Percentiles rank a stretch among this genome's conserved stretches.
These are phyloP conservation scores for Rhododendron ferrugineum DNA, from an alignment of 148 eudicot species.

Conservation along the genomic window DNA sequence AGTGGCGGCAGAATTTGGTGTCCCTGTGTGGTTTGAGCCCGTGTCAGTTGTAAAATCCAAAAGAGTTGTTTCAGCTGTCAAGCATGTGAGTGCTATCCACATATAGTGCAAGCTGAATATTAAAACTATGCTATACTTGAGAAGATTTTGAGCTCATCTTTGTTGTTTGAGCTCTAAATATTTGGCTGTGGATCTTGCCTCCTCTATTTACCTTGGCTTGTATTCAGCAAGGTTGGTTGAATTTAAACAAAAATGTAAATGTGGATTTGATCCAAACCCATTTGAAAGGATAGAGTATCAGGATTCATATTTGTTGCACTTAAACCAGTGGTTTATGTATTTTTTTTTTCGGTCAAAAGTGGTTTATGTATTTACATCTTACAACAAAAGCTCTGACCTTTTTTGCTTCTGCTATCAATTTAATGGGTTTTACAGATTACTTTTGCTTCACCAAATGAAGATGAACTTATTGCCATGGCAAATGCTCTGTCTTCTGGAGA, in stretches of 20 bases:
- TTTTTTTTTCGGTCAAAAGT: too few relatives aligned
- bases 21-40: constrained; percentile 97
- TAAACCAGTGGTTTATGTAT: not conserved
- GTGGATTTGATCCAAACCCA: not conserved
- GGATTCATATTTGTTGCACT: not conserved
- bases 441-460: constrained; percentile 91
- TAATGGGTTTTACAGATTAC: constrained; percentile 45
- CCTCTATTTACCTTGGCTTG: not conserved
- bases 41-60: constrained; percentile 85
- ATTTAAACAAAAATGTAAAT: not conserved
- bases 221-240: not conserved
- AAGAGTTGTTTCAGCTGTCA: constrained; percentile 63
- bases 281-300: not conserved
- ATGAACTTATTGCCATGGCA: constrained; percentile 93
- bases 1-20: constrained; percentile 67
- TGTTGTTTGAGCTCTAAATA: not conserved
- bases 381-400: not conserved
- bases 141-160: not conserved
- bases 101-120: not conserved
- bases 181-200: not conserved
- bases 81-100: constrained; percentile 52
- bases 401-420: not conserved
- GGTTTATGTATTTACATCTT: not conserved
- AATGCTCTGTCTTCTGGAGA: constrained; percentile 51
- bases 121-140: not conserved